Base-by-base conservation (phyloP, 768 basidiomycete genomes). In the Roridomyces roridus region DNA sequence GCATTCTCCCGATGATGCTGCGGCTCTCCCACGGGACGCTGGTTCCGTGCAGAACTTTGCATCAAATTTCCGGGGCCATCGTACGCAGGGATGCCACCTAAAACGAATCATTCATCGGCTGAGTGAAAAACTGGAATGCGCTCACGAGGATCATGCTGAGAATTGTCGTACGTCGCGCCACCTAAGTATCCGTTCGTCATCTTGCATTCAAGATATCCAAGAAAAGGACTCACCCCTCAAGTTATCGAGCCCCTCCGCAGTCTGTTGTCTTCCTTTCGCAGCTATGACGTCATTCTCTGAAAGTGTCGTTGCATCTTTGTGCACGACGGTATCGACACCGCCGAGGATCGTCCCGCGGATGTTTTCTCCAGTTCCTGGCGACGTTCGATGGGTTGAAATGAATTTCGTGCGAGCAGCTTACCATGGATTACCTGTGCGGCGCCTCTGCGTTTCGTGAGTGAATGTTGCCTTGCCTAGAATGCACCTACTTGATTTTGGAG, bases 321-420 rank as follows among this genome's bases (percentile, higher is more conserved):
- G 56, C 6, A 55, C n/a, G 2, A 51, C 53, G 4, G 61, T 62
- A 5, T 62, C 61, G 25, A 58, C 61, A 24, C 57, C 61, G 40
- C 61, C 61, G 29, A 62, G 53, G 21, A 58, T 24, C 14, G 61
- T 58, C 20, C 61, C 61, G 31, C 61, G 61, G 3, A 62, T 44
- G 45, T 62, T 62, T 24, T 62, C 61, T 9, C 61, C 57, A 18
- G 40, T 8, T 8, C 58, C 58, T 59, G 23, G n/a, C 17, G 15
- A 14, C 20, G 15, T 21, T 17, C 1, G 17, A 18, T 5, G 17
- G 39, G 21, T 40, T 40, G 39, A n/a, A 23, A 25, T 14, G 6
- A 2, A 18, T 14, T 41, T 20, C 8, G 18, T 21, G 25, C 21
- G 5, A 3, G 12, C 7, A 14, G n/a, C 15, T 6, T 36, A 53